phyloP scores from a whole-genome alignment of 352 stramenopile genomes.

The Elongisporangium anandrum region DNA sequence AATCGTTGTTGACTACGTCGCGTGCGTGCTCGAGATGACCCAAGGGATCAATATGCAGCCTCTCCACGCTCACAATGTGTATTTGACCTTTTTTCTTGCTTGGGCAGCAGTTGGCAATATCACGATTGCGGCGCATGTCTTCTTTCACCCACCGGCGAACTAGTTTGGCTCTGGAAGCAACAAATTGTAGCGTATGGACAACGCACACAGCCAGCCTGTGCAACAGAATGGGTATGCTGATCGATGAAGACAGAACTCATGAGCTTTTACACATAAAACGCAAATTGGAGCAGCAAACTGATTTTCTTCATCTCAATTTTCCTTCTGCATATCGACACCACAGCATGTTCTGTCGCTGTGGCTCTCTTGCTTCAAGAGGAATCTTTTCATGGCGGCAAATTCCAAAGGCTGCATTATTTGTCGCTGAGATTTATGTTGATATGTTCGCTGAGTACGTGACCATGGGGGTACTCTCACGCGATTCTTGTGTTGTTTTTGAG shows the following conservation, averaged over 20 bases:
- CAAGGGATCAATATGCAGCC: conserved; percentile 10
- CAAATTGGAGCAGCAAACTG: neutral
- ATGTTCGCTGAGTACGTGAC: too few relatives aligned
- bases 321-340: conserved; percentile 1
- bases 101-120: conserved; percentile 8
- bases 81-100: conserved; percentile 9
- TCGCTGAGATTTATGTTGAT: too few relatives aligned
- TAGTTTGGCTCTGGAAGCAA: too few relatives aligned
- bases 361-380: neutral
- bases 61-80: conserved; percentile 10
- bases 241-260: too few relatives aligned
- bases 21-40: conserved; percentile 13
- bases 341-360: neutral
- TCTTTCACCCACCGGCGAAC: too few relatives aligned
- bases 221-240: too few relatives aligned
- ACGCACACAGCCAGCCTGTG: too few relatives aligned
- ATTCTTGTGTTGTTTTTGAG: too few relatives aligned
- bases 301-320: conserved; percentile 1
- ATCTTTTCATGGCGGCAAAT: neutral
- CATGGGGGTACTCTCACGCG: too few relatives aligned
- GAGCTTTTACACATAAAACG: too few relatives aligned
- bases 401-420: too few relatives aligned
- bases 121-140: conserved; percentile 1
- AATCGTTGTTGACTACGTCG: conserved; percentile 16
- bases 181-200: too few relatives aligned